Conservation (phyloP, 331 rosid species). For the Malus hybrid region DNA sequence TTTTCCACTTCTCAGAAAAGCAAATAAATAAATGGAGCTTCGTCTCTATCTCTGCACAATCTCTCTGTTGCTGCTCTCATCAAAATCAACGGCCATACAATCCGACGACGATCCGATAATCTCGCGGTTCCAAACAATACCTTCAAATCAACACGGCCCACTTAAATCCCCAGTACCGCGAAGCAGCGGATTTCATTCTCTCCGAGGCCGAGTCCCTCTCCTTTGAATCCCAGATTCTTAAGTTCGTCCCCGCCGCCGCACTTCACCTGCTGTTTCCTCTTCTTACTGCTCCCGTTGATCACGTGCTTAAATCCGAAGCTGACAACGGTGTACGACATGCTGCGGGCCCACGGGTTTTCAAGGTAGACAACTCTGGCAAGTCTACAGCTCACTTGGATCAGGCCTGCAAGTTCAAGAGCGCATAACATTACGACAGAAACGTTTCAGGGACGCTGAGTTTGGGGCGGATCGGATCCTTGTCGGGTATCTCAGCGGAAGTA, state of each 20-base stretch:
- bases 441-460: constrained; percentile 57
- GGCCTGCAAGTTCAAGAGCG: constrained; percentile 76
- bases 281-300: not conserved
- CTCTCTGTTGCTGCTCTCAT: too few relatives aligned
- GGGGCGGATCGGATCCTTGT: constrained; percentile 51
- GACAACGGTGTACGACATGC: constrained; percentile 51
- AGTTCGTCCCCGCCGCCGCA: not conserved
- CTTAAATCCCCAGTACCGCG: too few relatives aligned
- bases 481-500: constrained; percentile 48
- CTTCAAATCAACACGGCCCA: too few relatives aligned
- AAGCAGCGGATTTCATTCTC: too few relatives aligned
- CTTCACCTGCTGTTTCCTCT: not conserved
- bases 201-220: too few relatives aligned
- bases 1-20: too few relatives aligned
- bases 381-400: constrained; percentile 62
- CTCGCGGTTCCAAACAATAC: too few relatives aligned
- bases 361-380: constrained; percentile 29
- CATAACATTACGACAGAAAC: constrained; percentile 69
- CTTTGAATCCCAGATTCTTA: too few relatives aligned
- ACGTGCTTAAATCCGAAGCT: not conserved
- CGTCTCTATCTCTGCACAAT: too few relatives aligned
- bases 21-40: too few relatives aligned
- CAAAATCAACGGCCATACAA: too few relatives aligned
- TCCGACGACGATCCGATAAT: too few relatives aligned
- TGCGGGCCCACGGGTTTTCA: constrained; percentile 50